phyloP scores from a whole-genome alignment of 306 rosid species.

The Prunus davidiana region DNA sequence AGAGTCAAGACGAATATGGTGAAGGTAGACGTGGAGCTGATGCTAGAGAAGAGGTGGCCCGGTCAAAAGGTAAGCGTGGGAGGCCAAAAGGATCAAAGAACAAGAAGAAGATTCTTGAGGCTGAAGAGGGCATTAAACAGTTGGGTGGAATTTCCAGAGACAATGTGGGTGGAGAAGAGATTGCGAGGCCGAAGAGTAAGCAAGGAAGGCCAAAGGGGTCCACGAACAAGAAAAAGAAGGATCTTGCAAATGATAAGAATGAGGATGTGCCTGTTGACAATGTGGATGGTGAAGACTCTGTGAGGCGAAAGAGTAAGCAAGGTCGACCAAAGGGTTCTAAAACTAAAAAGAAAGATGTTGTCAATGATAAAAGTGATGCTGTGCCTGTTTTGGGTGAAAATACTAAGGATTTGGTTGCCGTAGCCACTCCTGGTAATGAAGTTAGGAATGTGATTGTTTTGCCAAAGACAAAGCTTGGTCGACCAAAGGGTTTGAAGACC shows the following conservation, averaged over 20 bases:
- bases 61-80: constrained; percentile 25
- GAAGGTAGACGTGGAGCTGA: constrained; percentile 15
- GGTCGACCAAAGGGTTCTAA: constrained; percentile 38
- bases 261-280: neutral
- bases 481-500: constrained; percentile 12
- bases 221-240: constrained; percentile 9
- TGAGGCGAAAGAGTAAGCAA: neutral
- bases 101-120: constrained; percentile 10
- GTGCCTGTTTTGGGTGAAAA: neutral
- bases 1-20: neutral
- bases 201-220: constrained; percentile 46
- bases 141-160: constrained; percentile 20
- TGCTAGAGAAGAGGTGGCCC: constrained; percentile 11
- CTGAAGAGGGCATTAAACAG: constrained; percentile 16
- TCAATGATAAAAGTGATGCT: neutral
- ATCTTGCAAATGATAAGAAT: neutral
- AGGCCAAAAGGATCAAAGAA: constrained; percentile 33
- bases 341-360: constrained; percentile 16
- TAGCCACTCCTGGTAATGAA: constrained; percentile 18
- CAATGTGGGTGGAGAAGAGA: constrained; percentile 19
- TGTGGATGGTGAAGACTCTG: neutral
- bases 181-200: constrained; percentile 19
- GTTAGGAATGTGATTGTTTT: constrained; percentile 21
- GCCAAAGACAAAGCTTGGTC: constrained; percentile 20
- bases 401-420: neutral